Percentiles rank a stretch among this genome's conserved stretches.
Conservation (phyloP, 805 yeast genomes). For the Cyberlindnera xishuangbannaensis region DNA sequence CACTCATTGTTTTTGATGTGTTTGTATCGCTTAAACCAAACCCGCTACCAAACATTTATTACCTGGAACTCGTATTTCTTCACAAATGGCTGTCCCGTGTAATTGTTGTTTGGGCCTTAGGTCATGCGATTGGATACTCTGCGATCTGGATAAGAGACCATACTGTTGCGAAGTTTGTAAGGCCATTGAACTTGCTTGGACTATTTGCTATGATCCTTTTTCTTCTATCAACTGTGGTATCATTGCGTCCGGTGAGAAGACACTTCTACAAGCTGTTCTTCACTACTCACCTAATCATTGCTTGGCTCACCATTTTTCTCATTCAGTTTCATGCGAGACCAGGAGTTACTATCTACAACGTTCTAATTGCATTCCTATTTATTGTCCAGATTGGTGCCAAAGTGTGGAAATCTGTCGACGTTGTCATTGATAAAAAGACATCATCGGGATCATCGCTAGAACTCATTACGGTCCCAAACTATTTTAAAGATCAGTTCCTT, state of each 20-base stretch:
- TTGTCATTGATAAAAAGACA: constrained; percentile 14
- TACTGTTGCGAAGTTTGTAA: constrained; percentile 30
- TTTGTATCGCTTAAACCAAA: constrained; percentile 52
- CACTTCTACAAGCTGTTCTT: constrained; percentile 49
- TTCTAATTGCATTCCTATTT: constrained; percentile 28
- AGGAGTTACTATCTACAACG: constrained; percentile 39
- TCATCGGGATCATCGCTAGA: constrained; percentile 20
- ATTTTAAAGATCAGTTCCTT: constrained; percentile 17
- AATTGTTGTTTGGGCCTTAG: constrained; percentile 36
- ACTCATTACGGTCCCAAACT: constrained; percentile 23
- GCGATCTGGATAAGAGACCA: constrained; percentile 41
- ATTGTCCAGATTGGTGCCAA: constrained; percentile 33
- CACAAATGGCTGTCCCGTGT: constrained; percentile 72
- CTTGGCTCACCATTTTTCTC: constrained; percentile 38
- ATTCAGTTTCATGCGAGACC: constrained; percentile 67
- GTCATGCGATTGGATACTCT: constrained; percentile 51
- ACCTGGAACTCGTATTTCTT: constrained; percentile 47
- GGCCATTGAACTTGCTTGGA: constrained; percentile 46
- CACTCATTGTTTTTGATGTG: constrained; percentile 52
- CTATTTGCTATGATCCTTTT: constrained; percentile 35
- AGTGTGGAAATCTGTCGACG: constrained; percentile 19
- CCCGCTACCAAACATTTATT: constrained; percentile 40
- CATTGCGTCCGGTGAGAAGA: constrained; percentile 45
- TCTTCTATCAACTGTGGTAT: constrained; percentile 35
- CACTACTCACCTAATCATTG: constrained; percentile 46